phyloP scores from a whole-genome alignment of 345 rosid species.

The Stellera chamaejasme region DNA sequence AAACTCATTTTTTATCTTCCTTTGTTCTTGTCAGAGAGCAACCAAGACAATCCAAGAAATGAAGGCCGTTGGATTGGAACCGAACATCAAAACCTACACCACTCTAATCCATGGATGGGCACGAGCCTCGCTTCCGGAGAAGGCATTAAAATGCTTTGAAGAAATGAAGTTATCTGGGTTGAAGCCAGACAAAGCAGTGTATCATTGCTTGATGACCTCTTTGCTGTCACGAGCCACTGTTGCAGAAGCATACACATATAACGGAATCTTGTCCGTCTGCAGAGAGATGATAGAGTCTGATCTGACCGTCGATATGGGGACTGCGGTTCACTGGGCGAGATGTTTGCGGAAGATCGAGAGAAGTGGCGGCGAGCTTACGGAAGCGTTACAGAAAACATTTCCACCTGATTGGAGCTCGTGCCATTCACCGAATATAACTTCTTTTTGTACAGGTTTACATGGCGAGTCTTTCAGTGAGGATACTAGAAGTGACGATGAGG shows the following conservation, averaged over 20 bases:
- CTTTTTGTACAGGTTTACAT: conserved; percentile 30
- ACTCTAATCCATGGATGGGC: conserved; percentile 94
- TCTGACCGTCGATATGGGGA: conserved; percentile 84
- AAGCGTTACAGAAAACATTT: conserved; percentile 85
- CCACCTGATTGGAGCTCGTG: conserved; percentile 81
- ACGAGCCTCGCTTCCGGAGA: conserved; percentile 85
- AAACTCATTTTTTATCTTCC: too few species aligned
- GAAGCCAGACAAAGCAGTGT: conserved; percentile 83
- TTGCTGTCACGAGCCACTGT: conserved; percentile 74
- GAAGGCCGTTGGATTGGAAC: conserved; percentile 55
- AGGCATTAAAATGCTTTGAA: conserved; percentile 73
- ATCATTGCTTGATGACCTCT: conserved; percentile 85
- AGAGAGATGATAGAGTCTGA: conserved; percentile 71
- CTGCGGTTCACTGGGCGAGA: conserved; percentile 90
- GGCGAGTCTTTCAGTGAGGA: conserved; percentile 18
- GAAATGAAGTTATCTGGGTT: conserved; percentile 72
- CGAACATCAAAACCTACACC: conserved; percentile 87
- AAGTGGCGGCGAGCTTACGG: conserved; percentile 85
- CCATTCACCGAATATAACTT: conserved; percentile 22
- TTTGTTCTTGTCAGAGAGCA: conserved; percentile 50
- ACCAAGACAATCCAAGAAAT: conserved; percentile 56
- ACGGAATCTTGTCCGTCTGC: conserved; percentile 49
- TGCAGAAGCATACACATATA: conserved; percentile 64
- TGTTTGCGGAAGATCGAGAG: conserved; percentile 77
- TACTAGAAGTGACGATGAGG: conserved; percentile 14